phyloP scores from a whole-genome alignment of 331 rosid species.

The Rosa hybrid region DNA sequence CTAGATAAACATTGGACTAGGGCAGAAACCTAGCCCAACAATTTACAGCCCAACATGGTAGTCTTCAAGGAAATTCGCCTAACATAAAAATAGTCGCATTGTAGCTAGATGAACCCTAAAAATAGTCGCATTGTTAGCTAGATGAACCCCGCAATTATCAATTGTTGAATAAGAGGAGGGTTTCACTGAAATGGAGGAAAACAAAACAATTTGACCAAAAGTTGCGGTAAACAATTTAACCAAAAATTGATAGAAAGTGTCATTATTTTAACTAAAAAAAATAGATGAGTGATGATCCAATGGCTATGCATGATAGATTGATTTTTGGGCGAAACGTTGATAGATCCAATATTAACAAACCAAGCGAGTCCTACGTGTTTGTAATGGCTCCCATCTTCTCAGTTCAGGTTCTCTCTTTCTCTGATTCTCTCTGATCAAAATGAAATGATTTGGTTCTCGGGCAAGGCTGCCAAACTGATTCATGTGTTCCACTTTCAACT shows the following conservation, averaged over 20 bases:
- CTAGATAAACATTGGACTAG: too few species aligned
- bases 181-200: neutral
- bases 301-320: neutral
- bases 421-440: neutral
- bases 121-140: too few species aligned
- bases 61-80: too few species aligned
- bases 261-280: too few species aligned
- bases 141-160: too few species aligned
- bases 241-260: neutral
- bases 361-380: slow-evolving; percentile 26
- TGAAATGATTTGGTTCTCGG: neutral
- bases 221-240: neutral
- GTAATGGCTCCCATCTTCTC: slow-evolving; percentile 7
- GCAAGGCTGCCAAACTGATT: neutral
- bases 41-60: too few species aligned
- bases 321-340: neutral
- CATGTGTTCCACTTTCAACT: neutral
- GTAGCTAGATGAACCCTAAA: too few species aligned
- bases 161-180: neutral
- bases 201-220: neutral
- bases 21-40: too few species aligned
- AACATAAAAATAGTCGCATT: too few species aligned
- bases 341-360: slow-evolving; percentile 8
- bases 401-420: slow-evolving; percentile 2
- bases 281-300: neutral